Evolutionary conservation across 2,329 filamentous ascomycete species (phyloP).

Genomic region (Fusarium anthophilum): DNA sequence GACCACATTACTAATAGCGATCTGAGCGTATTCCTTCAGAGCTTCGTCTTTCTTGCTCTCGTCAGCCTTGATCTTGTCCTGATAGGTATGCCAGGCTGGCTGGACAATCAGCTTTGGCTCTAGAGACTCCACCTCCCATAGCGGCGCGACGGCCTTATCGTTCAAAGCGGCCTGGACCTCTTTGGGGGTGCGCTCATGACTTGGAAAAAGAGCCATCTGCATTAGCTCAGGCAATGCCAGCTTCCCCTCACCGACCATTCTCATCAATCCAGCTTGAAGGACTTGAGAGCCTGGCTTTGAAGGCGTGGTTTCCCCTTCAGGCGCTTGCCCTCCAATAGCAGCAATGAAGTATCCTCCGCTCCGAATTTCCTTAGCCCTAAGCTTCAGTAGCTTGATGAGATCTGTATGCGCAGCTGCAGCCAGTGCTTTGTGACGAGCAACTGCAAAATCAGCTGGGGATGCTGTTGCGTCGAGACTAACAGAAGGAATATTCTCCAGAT

Average conservation of each 20-base stretch:
- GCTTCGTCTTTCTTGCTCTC: neutral
- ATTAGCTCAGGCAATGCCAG: neutral
- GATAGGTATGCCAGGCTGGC: neutral
- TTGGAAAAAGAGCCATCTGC: slow-evolving; percentile 1
- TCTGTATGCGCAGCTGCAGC: neutral
- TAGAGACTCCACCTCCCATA: neutral
- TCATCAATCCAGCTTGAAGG: neutral
- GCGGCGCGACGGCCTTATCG: neutral
- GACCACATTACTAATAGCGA: neutral
- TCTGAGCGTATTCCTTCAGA: neutral
- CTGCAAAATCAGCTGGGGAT: neutral
- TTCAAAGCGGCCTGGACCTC: neutral
- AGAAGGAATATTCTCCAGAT: neutral
- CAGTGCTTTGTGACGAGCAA: slow-evolving; percentile 4
- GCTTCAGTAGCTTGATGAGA: neutral
- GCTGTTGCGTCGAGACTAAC: slow-evolving; percentile 6
- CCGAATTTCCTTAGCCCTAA: neutral
- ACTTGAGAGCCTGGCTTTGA: neutral
- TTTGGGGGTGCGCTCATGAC: neutral
- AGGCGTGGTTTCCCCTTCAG: neutral
- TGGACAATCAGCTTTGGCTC: slow-evolving; percentile 2
- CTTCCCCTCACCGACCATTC: neutral
- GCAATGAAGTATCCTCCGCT: neutral
- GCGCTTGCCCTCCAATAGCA: neutral
- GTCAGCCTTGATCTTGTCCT: neutral